Base-by-base conservation (phyloP, 495 filamentous ascomycete genomes). In the Entonaema liquescens region DNA sequence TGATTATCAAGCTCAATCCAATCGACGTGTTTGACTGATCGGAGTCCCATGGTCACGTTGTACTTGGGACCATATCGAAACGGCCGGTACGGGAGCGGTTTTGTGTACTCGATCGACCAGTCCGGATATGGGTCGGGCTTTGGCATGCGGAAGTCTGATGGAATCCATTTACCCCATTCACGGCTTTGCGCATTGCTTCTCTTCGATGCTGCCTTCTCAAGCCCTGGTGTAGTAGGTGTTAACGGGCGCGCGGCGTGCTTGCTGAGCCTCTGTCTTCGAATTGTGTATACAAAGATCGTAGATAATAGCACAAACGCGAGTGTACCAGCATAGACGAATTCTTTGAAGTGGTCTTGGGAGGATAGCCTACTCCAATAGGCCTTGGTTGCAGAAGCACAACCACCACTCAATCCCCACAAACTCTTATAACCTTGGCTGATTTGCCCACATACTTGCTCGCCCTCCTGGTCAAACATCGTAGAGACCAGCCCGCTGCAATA, bases 1-100 rank as follows among this genome's bases (percentile, higher is more conserved):
- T 95, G 88, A 72, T 91, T 94, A 80, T 97, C 94, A 38, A 97
- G 87, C 79, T 96, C 90, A 69, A 96, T 95, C 93, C 93, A 97
- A 38, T 93, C 91, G 71, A 90, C 88, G 83, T 89, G 92, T 67
- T 90, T 85, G 85, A 95, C 87, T 23, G 84, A 89, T 50, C 92
- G 86, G 13, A 97, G 82, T 2, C 93, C 93, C 91, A 97, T 93
- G 1, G 91, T 96, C 62, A 94, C 85, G 74, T 92, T 88, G 56
- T 84, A 83, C 38, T 80, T 82, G 11, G 91, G 91, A 2, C 93
- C 93, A 81, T 94, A 88, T 80, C 90, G 87, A 77, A 96, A 96
- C 4, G 93, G 92, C 25, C 93, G 87, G 79, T 96, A 97, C 11
- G 92, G 91, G 15, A 93, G 86, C 3, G 93, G 92, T 70, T 92